Conservation (phyloP, 148 eudicot genomes). For the Amaranthus palmeri region DNA sequence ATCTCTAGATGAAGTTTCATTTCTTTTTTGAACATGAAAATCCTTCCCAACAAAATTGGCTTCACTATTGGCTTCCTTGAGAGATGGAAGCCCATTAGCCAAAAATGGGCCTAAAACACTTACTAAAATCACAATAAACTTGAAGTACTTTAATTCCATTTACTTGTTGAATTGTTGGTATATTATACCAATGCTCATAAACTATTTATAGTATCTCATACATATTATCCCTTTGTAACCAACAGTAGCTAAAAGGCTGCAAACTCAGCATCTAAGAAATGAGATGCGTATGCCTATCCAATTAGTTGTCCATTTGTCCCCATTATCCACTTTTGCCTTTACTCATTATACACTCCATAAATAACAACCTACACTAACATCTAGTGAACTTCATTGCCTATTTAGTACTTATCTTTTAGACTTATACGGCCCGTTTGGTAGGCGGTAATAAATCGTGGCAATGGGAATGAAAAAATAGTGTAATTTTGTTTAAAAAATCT, state of each 20-base stretch:
- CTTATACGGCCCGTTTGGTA: no score
- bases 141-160: not conserved
- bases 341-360: not conserved
- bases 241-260: constrained; percentile 5
- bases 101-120: not conserved
- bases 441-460: no score
- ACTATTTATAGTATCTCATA: not conserved
- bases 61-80: not conserved
- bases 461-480: no score
- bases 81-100: not conserved
- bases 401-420: no score
- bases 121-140: not conserved
- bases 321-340: not conserved
- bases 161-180: no score
- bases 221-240: not conserved
- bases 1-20: not conserved
- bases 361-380: not conserved
- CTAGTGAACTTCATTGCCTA: no score
- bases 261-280: not conserved
- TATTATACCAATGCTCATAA: no score
- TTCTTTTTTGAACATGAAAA: not conserved
- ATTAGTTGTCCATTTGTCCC: not conserved
- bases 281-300: not conserved
- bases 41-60: not conserved
- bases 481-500: no score